Base-by-base conservation (phyloP, 441 rosid species). In the Pelargonium fulgidum region DNA sequence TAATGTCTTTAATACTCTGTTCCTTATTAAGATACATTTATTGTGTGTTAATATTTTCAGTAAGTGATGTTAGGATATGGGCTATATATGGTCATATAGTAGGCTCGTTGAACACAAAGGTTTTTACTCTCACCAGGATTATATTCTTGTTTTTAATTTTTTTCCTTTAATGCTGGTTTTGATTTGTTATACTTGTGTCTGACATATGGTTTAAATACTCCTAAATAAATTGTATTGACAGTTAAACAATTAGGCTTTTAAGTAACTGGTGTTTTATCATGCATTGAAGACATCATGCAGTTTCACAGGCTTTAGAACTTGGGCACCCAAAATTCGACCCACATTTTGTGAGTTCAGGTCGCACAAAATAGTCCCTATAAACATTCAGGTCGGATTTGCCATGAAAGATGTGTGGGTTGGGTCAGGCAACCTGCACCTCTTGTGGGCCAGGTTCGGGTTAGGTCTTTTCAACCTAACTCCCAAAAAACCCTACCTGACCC, bases 1-100 rank as follows among this genome's bases (percentile, higher is more conserved):
- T 83, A 12, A 62, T 45, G 63, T 42, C 66, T 63, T 69, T 70
- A 14, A 48, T 45, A 68, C 64, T 70, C 10, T 72, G 33, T 50
- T 59, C 66, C 67, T 22, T 19, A 26, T 14, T 8, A 62, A 66
- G 33, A 16, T 44, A 24, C 52, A 64, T 36, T 67, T 26, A 2
- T 64, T 22, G 45, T 65, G 12, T 1, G 24, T 19, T 68, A n/a
- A 44, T n/a, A 44, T 45, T 20, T 61, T 59, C 33, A 44, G 64
- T 1, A 69, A 44, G 42, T 12, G 16, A 47, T 20, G 67, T 16
- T 50, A 36, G 41, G 12, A 7, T 48, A 45, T 56, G 72, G 14
- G 44, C 1, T 7, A 69, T 41, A 17, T 69, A 20, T 44, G 42
- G 62, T 56, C 14, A 16, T 17, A 10, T 62, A 33, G 2, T 14